These are phyloP conservation scores for Lachnellula occidentalis DNA, from an alignment of 2,329 filamentous ascomycete species.

Conservation along the genomic window DNA sequence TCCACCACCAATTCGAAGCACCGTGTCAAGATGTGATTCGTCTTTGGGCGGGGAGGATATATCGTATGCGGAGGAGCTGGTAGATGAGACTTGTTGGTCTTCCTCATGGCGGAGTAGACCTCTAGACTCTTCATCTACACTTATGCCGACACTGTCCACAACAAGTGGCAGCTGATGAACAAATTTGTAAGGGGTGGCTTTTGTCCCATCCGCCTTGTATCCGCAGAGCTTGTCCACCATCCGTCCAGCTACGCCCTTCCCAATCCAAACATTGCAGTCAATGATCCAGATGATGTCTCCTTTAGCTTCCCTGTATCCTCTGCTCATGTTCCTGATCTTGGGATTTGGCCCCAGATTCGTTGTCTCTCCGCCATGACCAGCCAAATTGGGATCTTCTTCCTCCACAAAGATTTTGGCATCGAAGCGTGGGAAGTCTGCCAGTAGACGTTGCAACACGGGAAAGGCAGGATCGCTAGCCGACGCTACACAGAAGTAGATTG, in stretches of 20 bases:
- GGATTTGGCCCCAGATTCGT: constrained; percentile 82
- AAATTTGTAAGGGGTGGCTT: constrained; percentile 69
- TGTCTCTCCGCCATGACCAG: constrained; percentile 43
- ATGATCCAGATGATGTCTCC: constrained; percentile 90
- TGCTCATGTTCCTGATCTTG: constrained; percentile 96
- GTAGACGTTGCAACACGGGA: constrained; percentile 63
- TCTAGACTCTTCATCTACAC: constrained; percentile 20
- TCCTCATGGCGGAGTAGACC: constrained; percentile 17
- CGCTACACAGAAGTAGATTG: constrained; percentile 77
- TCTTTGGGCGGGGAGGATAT: constrained; percentile 23
- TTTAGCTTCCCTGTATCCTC: constrained; percentile 82
- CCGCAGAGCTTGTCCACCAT: constrained; percentile 89
- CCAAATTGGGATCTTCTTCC: constrained; percentile 69
- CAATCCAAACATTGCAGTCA: constrained; percentile 95
- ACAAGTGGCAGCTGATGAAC: constrained; percentile 90
- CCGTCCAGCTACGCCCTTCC: constrained; percentile 68
- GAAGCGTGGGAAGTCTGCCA: constrained; percentile 65
- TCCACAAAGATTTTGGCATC: constrained; percentile 75
- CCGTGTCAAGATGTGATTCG: constrained; percentile 20
- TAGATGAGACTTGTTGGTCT: constrained; percentile 21
- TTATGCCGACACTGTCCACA: constrained; percentile 59
- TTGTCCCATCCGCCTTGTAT: constrained; percentile 45
- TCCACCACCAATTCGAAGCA: constrained; percentile 57
- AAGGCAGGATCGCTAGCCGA: constrained; percentile 71
- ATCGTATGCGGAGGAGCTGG: constrained; percentile 30